Conservation (phyloP, 352 stramenopile species). For the Hyaloperonospora arabidopsidis region DNA sequence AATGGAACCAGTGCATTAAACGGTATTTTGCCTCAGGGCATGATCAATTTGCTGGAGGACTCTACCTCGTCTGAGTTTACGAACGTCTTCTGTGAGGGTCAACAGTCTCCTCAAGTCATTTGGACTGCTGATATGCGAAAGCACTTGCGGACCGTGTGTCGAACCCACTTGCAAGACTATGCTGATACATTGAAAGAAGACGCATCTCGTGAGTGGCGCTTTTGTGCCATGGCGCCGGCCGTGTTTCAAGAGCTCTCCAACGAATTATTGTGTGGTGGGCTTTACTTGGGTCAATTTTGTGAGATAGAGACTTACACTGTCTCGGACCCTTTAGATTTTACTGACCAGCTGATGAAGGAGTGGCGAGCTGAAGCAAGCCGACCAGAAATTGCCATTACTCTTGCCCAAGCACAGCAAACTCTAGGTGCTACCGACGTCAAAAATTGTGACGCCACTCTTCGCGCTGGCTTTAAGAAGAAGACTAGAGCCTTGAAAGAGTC, state of each 20-base stretch:
- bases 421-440: slow-evolving; percentile 26
- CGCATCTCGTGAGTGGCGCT: slow-evolving; percentile 81
- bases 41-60: slow-evolving; percentile 86
- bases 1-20: slow-evolving; percentile 60
- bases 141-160: slow-evolving; percentile 81
- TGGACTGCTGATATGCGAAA: slow-evolving; percentile 91
- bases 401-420: slow-evolving; percentile 35
- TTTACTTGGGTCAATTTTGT: slow-evolving; percentile 91
- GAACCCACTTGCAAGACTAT: slow-evolving; percentile 90
- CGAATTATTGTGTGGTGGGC: slow-evolving; percentile 91
- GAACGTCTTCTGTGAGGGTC: slow-evolving; percentile 81
- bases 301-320: slow-evolving; percentile 78
- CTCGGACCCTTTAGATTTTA: slow-evolving; percentile 80
- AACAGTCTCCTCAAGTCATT: slow-evolving; percentile 88
- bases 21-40: slow-evolving; percentile 82
- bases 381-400: slow-evolving; percentile 19
- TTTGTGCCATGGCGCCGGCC: slow-evolving; percentile 88
- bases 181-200: slow-evolving; percentile 84
- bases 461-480: slow-evolving; percentile 49
- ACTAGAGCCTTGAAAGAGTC: slow-evolving; percentile 31
- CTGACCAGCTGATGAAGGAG: slow-evolving; percentile 60
- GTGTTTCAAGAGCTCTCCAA: slow-evolving; percentile 83
- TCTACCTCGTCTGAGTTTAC: slow-evolving; percentile 78
- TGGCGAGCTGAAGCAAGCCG: slow-evolving; percentile 75
- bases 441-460: slow-evolving; percentile 25